Base-by-base conservation (phyloP, 805 yeast species). In the Starmerella apicola region DNA sequence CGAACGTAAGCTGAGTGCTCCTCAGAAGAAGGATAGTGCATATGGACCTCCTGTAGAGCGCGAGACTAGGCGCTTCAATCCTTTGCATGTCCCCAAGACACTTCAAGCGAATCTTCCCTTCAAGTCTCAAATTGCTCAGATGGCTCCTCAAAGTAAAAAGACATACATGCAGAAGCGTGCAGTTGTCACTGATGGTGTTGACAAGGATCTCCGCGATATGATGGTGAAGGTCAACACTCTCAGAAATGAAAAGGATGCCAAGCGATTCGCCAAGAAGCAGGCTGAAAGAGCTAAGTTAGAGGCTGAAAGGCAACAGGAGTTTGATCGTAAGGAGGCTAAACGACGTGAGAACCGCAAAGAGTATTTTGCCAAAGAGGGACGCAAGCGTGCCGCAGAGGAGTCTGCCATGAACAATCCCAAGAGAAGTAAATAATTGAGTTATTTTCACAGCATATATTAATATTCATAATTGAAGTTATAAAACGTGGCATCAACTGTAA, bases 91-190 rank as follows among this genome's bases (percentile, higher is more conserved):
- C 45, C 97, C 98, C 23, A 81, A 71, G 54, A 59, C 81, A 8
- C 61, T 91, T 43, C 83, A 78, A 58, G 66, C 76, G 23, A 75
- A 76, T 27, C 67, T 91, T 48, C 99, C 99, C 28, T 91, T 82
- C 68, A 81, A 80, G 55, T 83, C 96, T 10, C 97, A 91, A 67
- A 73, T 86, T 35, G 81, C 78, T 50, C 73, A 74, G 53, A 81
- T 83, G 91, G 81, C 78, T 59, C 93, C 95, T 21, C 91, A 81
- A 61, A 49, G 54, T 47, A 78, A 80, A 61, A 69, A 73, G 54
- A 77, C 95, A 0, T 91, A 88, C 57, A 58, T 80, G 73, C 72
- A 70, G 41, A 91, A 85, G 67, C 76, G 98, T 55, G 98, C 98
- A 1, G 96, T 91, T 39, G 91, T 91, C 5, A 63, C 86, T 29